Base-by-base conservation (phyloP, 2,329 filamentous ascomycete genomes). In the Neofusicoccum sp. region DNA sequence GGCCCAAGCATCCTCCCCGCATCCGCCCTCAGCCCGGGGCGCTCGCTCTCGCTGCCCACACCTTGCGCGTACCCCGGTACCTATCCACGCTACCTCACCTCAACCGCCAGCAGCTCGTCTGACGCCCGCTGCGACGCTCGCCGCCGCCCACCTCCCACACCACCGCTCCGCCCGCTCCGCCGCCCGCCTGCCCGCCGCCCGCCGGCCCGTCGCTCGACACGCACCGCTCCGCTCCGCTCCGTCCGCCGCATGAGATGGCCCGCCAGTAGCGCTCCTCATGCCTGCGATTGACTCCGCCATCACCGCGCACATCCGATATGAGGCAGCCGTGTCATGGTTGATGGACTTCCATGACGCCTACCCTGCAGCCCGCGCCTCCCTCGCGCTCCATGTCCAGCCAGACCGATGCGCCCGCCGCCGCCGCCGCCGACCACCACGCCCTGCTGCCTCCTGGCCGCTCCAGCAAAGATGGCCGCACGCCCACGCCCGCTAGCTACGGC, bases 381-480 rank as follows among this genome's bases (percentile, higher is more conserved):
- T 71, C 68, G 67, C 74, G 74, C 68, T 76, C 74, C 63, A 69
- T 73, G 61, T 75, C 75, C 59, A 68, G 71, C 63, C 73, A 73
- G 67, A 69, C 67, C 66, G 71, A 73, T 61, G 71, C 65, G 63
- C 65, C 60, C 45, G 66, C 68, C 49, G 62, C 66, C 61, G 71
- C 73, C 58, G 70, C 75, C 47, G 47, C 36, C 26, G 41, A 44
- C 47, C 33, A 47, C 34, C 16, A 49, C 65, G 74, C 73, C 67
- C 72, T 80, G 62, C 73, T 78, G 53, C 76, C 75, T 60, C 78
- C 80, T 56, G 73, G 76, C 41, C 71, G 75, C 31, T 66, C 71
- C 33, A 74, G 73, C 66, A 80, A 79, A 75, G 80, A 83, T 76
- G 79, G 77, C 63, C 80, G 84, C 56, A 84, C 84, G n/a, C 73